Base-by-base conservation (phyloP, 164 flowering plant species). In the Aristolochia californica region DNA sequence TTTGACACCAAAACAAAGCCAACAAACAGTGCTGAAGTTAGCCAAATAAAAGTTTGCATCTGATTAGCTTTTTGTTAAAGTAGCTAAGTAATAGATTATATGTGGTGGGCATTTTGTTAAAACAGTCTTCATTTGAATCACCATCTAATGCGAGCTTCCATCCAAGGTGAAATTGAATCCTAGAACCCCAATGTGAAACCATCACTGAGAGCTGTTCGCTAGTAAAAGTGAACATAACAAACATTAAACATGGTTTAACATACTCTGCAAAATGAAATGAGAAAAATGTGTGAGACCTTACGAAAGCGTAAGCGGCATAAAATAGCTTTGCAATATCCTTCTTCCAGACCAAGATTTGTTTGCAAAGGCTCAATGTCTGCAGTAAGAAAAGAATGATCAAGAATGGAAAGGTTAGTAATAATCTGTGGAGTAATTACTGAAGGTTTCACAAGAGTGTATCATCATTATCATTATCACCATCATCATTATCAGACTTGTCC, bases 301-400 rank as follows among this genome's bases (percentile, higher is more conserved):
- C 99, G 99, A 73, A 89, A 94, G 68, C 99, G 97, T 77, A 89
- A 66, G 61, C 97, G 97, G 73, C 95, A 84, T 54, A 90, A 70
- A 64, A 90, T 56, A 62, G 99, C 90, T 73, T 79, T 84, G 87
- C 96, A 94, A 57, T 75, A 87, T 50, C 96, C 95, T 71, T 89
- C 99, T 73, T 93, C 98, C 66, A 89, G 57, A 68, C 83, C 83
- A 54, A 61, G 72, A 75, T 83, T 77, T 56, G 53, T 48, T 72
- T 94, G 97, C 60, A 90, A 66, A 22, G 97, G 91, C 62, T 85
- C 95, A 56, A 79, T 45, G 72, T 90, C 99, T 94, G 93, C 81
- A 75, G 54, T 50, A 58, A 56, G 68, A 17, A 53, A 57, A 28
- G 48, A 47, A 34, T 34, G 11, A 34, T 34, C 40, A 34, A 9